Base-by-base conservation (phyloP, 805 yeast species). In the Schizosaccharomyces octosporus region DNA sequence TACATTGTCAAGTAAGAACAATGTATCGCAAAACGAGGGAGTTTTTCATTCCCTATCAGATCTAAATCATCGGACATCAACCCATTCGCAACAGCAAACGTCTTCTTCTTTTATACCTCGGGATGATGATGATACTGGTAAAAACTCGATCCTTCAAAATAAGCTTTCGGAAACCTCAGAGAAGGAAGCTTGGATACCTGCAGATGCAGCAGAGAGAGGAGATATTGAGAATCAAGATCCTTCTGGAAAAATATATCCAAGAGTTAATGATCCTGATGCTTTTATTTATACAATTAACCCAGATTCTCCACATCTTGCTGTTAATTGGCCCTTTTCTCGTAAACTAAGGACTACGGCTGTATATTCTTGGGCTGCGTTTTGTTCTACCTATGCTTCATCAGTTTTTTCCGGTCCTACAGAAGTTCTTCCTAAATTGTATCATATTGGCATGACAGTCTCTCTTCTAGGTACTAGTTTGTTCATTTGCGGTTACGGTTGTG, bases 401-500 rank as follows among this genome's bases (percentile, higher is more conserved):
- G 77, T 86, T 68, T 86, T 82, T 67, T 80, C 95, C 0, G 76
- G 83, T 36, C 84, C 83, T 3, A 74, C 80, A 11, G 67, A 71
- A 0, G 77, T 71, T 21, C 67, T 39, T 42, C 70, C 78, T 65
- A 72, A 65, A 59, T 71, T 76, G 48, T 89, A 71, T 71, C 79
- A 79, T 63, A 81, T 89, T 59, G 83, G 85, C 55, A 64, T 67
- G 5, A 84, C 81, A 11, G 89, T 82, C n/a, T 83, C 84, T 15
- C 78, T 85, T 27, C 75, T 90, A 58, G 85, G 87, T 62, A 78
- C 87, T 9, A 81, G 96, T 0, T 75, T 88, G 31, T 89, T 80
- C 67, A 96, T 89, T 19, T 71, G 87, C 54, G 97, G 97, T 13
- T 90, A 88, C 72, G 97, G 96, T 0, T 78, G 87, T 0, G 96